Base-by-base conservation (phyloP, 1,284 basidiomycete species). In the Volvariella volvacea region DNA sequence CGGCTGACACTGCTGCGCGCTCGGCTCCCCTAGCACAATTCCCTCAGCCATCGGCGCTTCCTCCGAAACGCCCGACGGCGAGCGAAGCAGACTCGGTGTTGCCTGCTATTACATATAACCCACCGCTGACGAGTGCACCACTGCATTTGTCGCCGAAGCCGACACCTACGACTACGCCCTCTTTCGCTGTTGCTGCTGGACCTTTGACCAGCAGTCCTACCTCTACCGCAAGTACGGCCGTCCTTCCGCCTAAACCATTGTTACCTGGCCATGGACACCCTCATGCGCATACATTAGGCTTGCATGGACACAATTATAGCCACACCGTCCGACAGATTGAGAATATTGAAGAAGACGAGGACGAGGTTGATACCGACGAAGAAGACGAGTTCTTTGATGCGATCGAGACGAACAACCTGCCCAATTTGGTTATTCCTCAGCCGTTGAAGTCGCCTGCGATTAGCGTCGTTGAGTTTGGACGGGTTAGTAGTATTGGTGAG, bases 351-450 rank as follows among this genome's bases (percentile, higher is more conserved):
- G 70, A 70, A 8, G 65, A 67, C 0, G 70, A 73, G 1, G 73
- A 71, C 1, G 67, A 70, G 0, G 60, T 59, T 28, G 84, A 85
- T 38, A 88, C 86, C 1, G 92, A 94, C 52, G 89, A 91, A 42
- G 92, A 94, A 57, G 93, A 98, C 66, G 93, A 98, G 64, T 98
- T 98, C 67, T 98, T 96, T 58, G 95, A 98, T 60, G 93, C 94
- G 15, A 93, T 97, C 57, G 95, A 98, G 59, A 68, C 82, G 8
- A 87, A 85, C 44, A 77, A 72, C 22, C 67, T 94, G 0, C 88
- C 89, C 4, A 83, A 87, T 51, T 71, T 92, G 3, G 66, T 86
- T 33, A 71, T 92, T 19, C 74, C 78, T 41, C 73, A 83, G 32
- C 71, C 76, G 4, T 74, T 92, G 28, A 70, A 53, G 37, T 20